Conservation (phyloP, 768 basidiomycete species). For the Calocybe cyanea region DNA sequence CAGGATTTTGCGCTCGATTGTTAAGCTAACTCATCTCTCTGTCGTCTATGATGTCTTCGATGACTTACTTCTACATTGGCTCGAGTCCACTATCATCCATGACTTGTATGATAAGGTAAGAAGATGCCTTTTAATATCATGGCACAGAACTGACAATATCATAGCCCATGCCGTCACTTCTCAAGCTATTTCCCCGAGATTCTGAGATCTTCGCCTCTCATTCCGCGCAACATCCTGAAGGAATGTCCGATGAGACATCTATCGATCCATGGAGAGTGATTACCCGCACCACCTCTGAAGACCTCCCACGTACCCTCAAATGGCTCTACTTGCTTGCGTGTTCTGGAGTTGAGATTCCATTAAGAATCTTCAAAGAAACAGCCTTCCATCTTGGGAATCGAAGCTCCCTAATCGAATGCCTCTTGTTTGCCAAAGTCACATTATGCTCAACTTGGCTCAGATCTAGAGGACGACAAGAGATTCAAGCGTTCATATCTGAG, state of each 20-base stretch:
- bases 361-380: slow-evolving; percentile 41
- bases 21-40: slow-evolving; percentile 48
- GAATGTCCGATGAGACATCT: slow-evolving; percentile 24
- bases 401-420: slow-evolving; percentile 39
- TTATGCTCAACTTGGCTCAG: slow-evolving; percentile 59
- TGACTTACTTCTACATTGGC: slow-evolving; percentile 55
- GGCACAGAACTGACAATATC: background rate
- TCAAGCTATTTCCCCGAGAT: slow-evolving; percentile 47
- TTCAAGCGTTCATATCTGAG: slow-evolving; percentile 46
- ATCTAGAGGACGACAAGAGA: slow-evolving; percentile 53
- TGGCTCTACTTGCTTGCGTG: slow-evolving; percentile 61
- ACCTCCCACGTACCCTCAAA: slow-evolving; percentile 42
- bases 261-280: slow-evolving; percentile 58
- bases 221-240: slow-evolving; percentile 29
- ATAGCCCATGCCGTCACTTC: slow-evolving; percentile 51
- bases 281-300: slow-evolving; percentile 36
- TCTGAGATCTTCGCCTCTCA: slow-evolving; percentile 40
- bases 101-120: slow-evolving; percentile 37
- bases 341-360: slow-evolving; percentile 64
- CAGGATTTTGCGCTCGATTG: slow-evolving; percentile 44
- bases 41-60: slow-evolving; percentile 58
- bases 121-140: slow-evolving; percentile 2
- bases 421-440: slow-evolving; percentile 49
- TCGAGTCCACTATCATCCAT: slow-evolving; percentile 39
- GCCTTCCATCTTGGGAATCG: slow-evolving; percentile 39